phyloP scores from a whole-genome alignment of 1,284 basidiomycete species.

The Sphagnurus paluster region DNA sequence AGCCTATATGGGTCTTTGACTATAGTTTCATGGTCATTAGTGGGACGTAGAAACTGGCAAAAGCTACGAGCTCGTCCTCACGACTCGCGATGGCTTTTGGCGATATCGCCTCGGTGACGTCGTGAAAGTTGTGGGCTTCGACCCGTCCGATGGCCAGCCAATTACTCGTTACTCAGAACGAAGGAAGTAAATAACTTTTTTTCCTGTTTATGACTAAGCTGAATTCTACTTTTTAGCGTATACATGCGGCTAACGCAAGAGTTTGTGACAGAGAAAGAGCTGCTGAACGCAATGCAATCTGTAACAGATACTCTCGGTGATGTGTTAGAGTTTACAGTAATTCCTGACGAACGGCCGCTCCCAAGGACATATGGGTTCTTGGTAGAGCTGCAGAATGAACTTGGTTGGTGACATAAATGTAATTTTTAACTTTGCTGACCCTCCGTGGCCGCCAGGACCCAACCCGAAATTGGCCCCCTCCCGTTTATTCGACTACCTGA shows the following conservation, averaged over 20 bases:
- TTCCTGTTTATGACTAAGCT: neutral
- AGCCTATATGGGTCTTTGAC: neutral
- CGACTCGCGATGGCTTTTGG: constrained; percentile 21
- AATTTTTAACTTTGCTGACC: neutral
- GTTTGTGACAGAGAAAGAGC: constrained; percentile 15
- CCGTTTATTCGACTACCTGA: constrained; percentile 3
- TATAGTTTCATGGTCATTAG: constrained; percentile 3
- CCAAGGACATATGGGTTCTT: constrained; percentile 17
- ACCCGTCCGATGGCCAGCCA: constrained; percentile 18
- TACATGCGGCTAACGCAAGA: constrained; percentile 13
- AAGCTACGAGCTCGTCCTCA: constrained; percentile 20
- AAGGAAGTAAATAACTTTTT: constrained; percentile 13
- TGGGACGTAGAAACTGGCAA: constrained; percentile 18
- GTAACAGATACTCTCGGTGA: constrained; percentile 10
- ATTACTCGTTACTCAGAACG: constrained; percentile 18
- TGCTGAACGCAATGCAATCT: constrained; percentile 12
- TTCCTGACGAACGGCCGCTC: constrained; percentile 13
- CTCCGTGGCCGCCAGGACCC: neutral
- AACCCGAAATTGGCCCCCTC: constrained; percentile 5
- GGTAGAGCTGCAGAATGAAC: constrained; percentile 11
- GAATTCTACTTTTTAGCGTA: constrained; percentile 4
- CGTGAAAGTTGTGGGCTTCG: constrained; percentile 18
- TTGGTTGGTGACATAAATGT: neutral
- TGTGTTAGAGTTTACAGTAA: constrained; percentile 17
- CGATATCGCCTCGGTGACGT: constrained; percentile 20